Base-by-base conservation (phyloP, 2,329 filamentous ascomycete species). In the Fusarium burgessii region DNA sequence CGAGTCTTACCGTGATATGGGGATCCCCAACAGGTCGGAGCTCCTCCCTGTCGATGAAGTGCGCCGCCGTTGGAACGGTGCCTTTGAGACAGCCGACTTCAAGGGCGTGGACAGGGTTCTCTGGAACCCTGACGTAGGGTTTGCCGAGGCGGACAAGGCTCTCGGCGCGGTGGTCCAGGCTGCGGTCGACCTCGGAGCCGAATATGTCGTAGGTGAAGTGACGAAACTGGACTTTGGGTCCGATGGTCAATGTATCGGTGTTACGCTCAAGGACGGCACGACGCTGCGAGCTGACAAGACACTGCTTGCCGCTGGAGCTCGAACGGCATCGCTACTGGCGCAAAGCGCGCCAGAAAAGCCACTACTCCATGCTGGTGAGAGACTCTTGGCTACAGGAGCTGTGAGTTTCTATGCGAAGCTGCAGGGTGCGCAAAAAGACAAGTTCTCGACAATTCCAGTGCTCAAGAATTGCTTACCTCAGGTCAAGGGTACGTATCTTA, bases 121-220 rank as follows among this genome's bases (percentile, higher is more conserved):
- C 25, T 83, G 86, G 70, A 90, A 90, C 79, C 86, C 85, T 65
- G 85, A 83, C 35, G 88, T 87, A 76, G 88, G 88, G 4, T 90
- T 87, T 83, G 88, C 84, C 20, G 85, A 87, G 54, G 88, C 88
- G 15, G 87, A 87, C 60, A 86, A 89, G 76, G 84, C 86, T 40
- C 78, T 90, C 50, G 79, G 81, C 54, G 87, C 86, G 15, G 84
- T 90, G 17, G 87, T 87, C 10, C 84, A 85, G 62, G 82, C 82
- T 54, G 84, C 83, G 27, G 74, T 89, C 12, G 82, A 85, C 56
- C 77, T 85, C 35, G 89, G 88, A 10, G 88, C 88, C 68, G 83
- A 87, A 71, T 89, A 89, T 64, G 81, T 88, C 17, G 80, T 84
- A 6, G 86, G 85, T 25, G 84, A 86, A 72, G 83, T 87, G 80